Evolutionary conservation across 2,329 filamentous ascomycete genomes (phyloP).

Genomic region (Fusarium nelsonii): DNA sequence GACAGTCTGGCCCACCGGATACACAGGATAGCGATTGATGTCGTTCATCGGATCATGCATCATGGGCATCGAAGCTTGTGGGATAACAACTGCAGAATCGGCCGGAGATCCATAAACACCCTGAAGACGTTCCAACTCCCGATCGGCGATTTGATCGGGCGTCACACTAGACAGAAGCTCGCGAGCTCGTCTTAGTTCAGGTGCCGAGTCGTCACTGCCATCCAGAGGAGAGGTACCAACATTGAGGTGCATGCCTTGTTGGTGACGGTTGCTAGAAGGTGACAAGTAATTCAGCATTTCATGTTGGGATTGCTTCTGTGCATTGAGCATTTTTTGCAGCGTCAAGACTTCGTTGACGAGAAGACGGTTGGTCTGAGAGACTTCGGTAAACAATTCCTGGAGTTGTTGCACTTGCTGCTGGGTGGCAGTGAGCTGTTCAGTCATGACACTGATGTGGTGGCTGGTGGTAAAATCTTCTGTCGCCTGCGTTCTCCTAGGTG

Average conservation of each 20-base stretch:
- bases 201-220: slow-evolving; percentile 61
- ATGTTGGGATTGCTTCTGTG: slow-evolving; percentile 68
- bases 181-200: slow-evolving; percentile 67
- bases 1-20: slow-evolving; percentile 89
- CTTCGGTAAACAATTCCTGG: slow-evolving; percentile 85
- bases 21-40: slow-evolving; percentile 76
- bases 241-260: slow-evolving; percentile 52
- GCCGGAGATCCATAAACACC: slow-evolving; percentile 66
- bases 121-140: slow-evolving; percentile 68
- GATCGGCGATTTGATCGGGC: slow-evolving; percentile 65
- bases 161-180: slow-evolving; percentile 67
- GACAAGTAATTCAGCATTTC: slow-evolving; percentile 69
- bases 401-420: slow-evolving; percentile 92
- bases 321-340: slow-evolving; percentile 70
- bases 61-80: slow-evolving; percentile 59
- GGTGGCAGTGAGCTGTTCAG: slow-evolving; percentile 87
- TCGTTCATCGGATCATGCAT: slow-evolving; percentile 68
- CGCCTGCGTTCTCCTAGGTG: slow-evolving; percentile 79
- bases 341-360: slow-evolving; percentile 72
- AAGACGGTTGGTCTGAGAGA: slow-evolving; percentile 72
- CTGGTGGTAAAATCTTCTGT: slow-evolving; percentile 81
- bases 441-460: slow-evolving; percentile 90
- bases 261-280: slow-evolving; percentile 56
- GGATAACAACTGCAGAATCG: slow-evolving; percentile 62
- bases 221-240: slow-evolving; percentile 57